Base-by-base conservation (phyloP, 2,329 filamentous ascomycete genomes). In the Colletotrichum tanaceti region DNA sequence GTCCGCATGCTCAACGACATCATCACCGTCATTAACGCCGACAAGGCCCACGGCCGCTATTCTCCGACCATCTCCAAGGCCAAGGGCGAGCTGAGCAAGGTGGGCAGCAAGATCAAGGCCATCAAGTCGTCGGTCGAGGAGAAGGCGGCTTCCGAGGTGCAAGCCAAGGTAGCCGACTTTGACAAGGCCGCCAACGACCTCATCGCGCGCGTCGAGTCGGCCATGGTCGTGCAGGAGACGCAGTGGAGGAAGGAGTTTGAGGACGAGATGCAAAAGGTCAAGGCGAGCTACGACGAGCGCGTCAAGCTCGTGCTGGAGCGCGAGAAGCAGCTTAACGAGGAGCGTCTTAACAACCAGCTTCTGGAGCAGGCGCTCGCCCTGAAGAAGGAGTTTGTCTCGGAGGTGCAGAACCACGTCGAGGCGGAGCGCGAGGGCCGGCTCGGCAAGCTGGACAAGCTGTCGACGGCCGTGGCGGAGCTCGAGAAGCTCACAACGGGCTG, bases 1-100 rank as follows among this genome's bases (percentile, higher is more conserved):
- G 93, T 97, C 68, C 95, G 93, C 82, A 95, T 97, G 82, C 87
- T 99, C 74, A 99, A 99, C 82, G 93, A 97, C 79, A 91, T 99
- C 74, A 97, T 99, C 77, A 90, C 93, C 10, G 93, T 97, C 54
- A 90, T 98, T 78, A 97, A 98, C 79, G 92, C 92, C 66, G 95
- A 97, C 78, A 89, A 91, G 70, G 89, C 93, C 65, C 88, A 91
- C 71, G 86, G 86, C 73, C 93, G 91, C 79, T 97, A 96, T 81
- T 89, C 89, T 60, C 86, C 88, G 3, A 91, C 93, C 1, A 90
- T 99, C 67, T 84, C 87, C 73, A 94, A 96, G 84, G 94, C 95
- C 71, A 98, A 98, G 86, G 84, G 86, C 61, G 92, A 97, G 73
- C 85, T 98, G 59, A 82, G 86, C 77, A 91, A 90, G 79, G 90